Conservation (phyloP, 495 filamentous ascomycete genomes). For the Bacidia gigantensis region DNA sequence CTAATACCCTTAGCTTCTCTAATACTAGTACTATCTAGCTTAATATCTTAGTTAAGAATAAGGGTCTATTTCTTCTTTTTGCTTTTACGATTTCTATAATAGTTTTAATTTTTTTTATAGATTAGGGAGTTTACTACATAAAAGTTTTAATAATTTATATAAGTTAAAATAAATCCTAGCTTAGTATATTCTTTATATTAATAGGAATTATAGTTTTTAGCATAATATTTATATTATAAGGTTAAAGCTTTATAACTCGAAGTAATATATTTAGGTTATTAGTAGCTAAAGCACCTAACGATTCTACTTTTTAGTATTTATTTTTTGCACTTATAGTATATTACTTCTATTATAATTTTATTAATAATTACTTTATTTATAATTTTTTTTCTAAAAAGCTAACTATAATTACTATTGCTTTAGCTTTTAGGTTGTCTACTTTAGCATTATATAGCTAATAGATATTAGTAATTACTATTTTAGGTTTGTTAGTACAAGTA, state of each 20-base stretch:
- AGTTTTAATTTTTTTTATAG: background rate
- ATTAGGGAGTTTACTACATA: background rate
- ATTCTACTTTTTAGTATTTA: background rate
- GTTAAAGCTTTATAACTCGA: background rate
- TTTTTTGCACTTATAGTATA: background rate
- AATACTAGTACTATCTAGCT: no score
- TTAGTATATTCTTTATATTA: background rate
- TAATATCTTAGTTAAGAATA: background rate
- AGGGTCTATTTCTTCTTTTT: background rate
- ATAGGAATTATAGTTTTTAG: background rate
- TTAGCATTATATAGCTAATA: background rate
- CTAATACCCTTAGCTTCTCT: no score
- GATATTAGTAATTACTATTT: background rate
- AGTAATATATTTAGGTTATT: background rate
- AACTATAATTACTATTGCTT: background rate
- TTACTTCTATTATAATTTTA: background rate
- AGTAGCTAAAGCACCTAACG: background rate
- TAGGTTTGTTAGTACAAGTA: background rate
- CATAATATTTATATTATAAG: background rate
- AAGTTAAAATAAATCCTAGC: background rate
- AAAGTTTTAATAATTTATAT: background rate
- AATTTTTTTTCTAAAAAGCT: background rate
- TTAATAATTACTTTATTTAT: background rate
- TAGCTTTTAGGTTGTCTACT: background rate
- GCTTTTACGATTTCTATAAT: background rate